Conservation (phyloP, 345 rosid species). For the Pugionium cornutum region DNA sequence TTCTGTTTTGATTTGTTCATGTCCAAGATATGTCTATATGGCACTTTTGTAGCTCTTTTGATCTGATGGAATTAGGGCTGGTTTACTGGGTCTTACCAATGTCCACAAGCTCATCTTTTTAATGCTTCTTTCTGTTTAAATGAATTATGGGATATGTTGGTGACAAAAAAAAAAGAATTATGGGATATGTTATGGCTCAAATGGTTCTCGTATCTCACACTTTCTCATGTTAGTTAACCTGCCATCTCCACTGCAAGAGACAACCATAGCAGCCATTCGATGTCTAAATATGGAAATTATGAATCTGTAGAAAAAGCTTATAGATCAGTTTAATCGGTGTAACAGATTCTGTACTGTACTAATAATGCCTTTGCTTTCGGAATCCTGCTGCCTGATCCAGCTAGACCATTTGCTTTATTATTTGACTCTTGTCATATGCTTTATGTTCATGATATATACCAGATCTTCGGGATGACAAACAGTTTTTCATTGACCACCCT, state of each 20-base stretch:
- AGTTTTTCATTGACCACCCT: constrained; percentile 86
- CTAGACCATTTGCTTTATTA: no score
- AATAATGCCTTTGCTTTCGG: neutral
- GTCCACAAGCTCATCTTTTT: no score
- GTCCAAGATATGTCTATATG: neutral
- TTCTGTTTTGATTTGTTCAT: no score
- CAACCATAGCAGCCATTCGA: neutral
- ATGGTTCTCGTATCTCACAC: constrained; percentile 9
- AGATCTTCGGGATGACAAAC: constrained; percentile 96
- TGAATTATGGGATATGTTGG: neutral
- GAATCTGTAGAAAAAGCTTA: neutral
- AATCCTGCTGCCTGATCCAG: no score
- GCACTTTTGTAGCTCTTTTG: neutral
- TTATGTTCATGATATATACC: constrained; percentile 31
- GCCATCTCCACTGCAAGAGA: neutral
- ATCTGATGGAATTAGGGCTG: neutral
- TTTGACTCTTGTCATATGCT: constrained; percentile 15
- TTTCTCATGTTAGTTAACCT: constrained; percentile 5
- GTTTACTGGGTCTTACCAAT: neutral
- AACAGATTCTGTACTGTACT: neutral
- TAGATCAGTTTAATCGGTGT: neutral
- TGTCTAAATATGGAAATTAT: neutral
- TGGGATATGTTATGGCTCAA: neutral
- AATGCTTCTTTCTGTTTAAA: neutral
- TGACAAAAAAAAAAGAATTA: no score